These are phyloP conservation scores for Paramecium sexaurelia DNA, from an alignment of 73 alveolate genomes.

Conservation along the genomic window DNA sequence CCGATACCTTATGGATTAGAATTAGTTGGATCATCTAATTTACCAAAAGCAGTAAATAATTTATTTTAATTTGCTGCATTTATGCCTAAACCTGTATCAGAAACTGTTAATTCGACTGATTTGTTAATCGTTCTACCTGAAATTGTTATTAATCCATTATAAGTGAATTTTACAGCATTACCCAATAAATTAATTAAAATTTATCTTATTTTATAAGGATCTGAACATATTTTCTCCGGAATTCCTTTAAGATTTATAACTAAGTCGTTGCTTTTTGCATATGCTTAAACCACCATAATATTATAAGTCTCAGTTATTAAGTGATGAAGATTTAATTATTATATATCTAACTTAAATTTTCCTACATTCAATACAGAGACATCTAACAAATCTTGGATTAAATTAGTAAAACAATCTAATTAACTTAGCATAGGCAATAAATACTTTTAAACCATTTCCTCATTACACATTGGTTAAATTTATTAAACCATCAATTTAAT, in stretches of 20 bases:
- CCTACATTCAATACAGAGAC: conserved; percentile 16
- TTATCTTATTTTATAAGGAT: conserved; percentile 59
- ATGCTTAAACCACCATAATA: conserved; percentile 39
- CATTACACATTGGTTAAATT: conserved; percentile 41
- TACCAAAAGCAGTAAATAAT: conserved; percentile 77
- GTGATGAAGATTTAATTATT: neutral
- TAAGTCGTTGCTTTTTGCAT: neutral
- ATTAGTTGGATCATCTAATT: conserved; percentile 68
- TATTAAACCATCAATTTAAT: conserved; percentile 30
- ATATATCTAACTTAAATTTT: neutral
- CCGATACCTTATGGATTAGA: conserved; percentile 80
- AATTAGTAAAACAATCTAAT: conserved; percentile 35
- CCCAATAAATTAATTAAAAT: conserved; percentile 57
- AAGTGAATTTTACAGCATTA: conserved; percentile 63
- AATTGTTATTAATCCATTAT: conserved; percentile 28
- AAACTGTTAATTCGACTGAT: conserved; percentile 29
- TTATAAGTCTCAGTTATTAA: neutral
- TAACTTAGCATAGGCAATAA: conserved; percentile 18
- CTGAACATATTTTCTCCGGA: conserved; percentile 51
- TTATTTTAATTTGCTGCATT: conserved; percentile 58
- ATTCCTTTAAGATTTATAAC: neutral
- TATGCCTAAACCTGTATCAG: conserved; percentile 70
- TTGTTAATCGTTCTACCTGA: neutral
- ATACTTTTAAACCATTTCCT: conserved; percentile 18
- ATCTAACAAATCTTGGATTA: conserved; percentile 42